A percentile compares a stretch with the other conserved stretches of the same genome.
Conservation (phyloP, 2,329 filamentous ascomycete genomes). For the Dendrostoma leiphaemia region DNA sequence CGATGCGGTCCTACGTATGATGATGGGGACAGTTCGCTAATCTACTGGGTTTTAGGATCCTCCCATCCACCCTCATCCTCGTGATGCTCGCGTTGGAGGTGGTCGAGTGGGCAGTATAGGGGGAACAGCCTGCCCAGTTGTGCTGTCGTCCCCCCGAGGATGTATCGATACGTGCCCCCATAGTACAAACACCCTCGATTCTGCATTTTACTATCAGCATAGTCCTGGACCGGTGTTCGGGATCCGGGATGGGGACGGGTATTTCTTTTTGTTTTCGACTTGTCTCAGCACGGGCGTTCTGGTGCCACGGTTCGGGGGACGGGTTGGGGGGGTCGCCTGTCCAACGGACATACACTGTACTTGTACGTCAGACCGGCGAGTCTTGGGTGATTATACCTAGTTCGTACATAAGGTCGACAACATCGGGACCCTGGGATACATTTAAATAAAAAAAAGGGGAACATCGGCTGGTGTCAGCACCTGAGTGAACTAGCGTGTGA, state of each 20-base stretch:
- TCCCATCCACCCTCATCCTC: conserved; percentile 86
- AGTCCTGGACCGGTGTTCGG: too few relatives aligned
- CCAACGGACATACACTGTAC: too few relatives aligned
- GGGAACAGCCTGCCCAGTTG: background rate
- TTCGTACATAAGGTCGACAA: too few relatives aligned
- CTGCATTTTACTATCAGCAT: too few relatives aligned
- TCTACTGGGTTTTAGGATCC: conserved; percentile 58
- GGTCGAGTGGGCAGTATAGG: conserved; percentile 72
- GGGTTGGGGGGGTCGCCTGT: too few relatives aligned
- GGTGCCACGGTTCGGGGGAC: background rate
- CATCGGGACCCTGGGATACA: too few relatives aligned
- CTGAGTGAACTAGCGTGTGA: too few relatives aligned
- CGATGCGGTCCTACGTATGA: background rate
- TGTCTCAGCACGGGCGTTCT: background rate
- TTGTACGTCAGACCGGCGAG: background rate
- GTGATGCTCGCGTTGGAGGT: conserved; percentile 92
- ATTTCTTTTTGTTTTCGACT: background rate
- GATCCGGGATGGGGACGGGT: too few relatives aligned
- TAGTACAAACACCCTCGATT: too few relatives aligned
- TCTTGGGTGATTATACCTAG: background rate
- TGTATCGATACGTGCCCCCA: too few relatives aligned
- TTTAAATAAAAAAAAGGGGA: too few relatives aligned
- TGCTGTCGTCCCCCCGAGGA: background rate
- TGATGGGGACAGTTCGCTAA: conserved; percentile 24
- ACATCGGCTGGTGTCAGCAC: too few relatives aligned